Percentiles rank a stretch among this genome's conserved stretches.
Evolutionary conservation across 2,329 filamentous ascomycete species (phyloP).

Genomic region (Rhexocercosporidium sp.): DNA sequence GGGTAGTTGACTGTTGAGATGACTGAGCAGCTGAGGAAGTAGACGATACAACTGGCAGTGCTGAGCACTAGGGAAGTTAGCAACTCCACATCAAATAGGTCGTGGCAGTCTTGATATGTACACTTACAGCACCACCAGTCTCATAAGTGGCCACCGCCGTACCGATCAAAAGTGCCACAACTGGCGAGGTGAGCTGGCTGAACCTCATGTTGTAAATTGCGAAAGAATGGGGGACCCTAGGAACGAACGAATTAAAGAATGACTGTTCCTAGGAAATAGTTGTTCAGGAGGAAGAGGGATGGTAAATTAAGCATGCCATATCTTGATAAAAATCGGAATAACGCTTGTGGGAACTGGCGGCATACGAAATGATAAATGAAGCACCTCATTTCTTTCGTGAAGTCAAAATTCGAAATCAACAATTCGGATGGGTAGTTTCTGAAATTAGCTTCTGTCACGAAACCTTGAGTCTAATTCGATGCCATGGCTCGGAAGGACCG

Average conservation of each 20-base stretch:
- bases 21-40: too few relatives aligned
- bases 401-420: background rate
- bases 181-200: constrained; percentile 1
- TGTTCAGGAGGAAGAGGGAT: background rate
- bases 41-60: background rate
- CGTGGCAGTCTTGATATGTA: too few relatives aligned
- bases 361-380: background rate
- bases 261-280: background rate
- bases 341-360: background rate
- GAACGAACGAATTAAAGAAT: background rate
- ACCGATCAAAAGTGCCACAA: background rate
- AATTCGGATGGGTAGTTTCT: background rate
- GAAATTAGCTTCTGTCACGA: background rate
- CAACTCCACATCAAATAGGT: background rate
- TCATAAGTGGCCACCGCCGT: background rate
- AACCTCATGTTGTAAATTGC: background rate
- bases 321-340: too few relatives aligned
- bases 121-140: background rate
- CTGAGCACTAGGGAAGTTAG: background rate
- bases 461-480: constrained; percentile 2
- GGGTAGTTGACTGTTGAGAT: too few relatives aligned
- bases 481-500: background rate
- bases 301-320: too few relatives aligned
- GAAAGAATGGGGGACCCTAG: background rate
- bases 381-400: background rate